Evolutionary conservation across 352 stramenopile genomes (phyloP).

Genomic region (Phytophthora tubulina): DNA sequence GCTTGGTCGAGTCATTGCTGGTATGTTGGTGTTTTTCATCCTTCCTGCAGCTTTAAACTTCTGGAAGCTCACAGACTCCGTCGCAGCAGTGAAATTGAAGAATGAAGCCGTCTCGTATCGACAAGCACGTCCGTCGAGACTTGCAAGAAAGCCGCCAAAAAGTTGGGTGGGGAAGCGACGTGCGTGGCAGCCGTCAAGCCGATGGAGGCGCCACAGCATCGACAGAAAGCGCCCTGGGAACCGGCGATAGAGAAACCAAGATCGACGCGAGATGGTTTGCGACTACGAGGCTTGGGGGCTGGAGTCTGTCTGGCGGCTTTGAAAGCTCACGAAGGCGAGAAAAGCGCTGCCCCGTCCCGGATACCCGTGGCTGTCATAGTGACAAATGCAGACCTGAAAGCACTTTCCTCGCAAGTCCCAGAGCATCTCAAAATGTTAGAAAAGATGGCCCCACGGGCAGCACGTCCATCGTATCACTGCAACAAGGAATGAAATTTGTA

Average conservation of each 20-base stretch:
- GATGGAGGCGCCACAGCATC: slow-evolving; percentile 29
- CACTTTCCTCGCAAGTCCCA: slow-evolving; percentile 43
- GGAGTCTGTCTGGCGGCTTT: slow-evolving; percentile 37
- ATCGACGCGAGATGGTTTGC: slow-evolving; percentile 25
- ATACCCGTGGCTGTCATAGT: slow-evolving; percentile 33
- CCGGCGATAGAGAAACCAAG: slow-evolving; percentile 20
- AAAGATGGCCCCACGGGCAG: not conserved
- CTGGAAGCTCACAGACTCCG: slow-evolving; percentile 19
- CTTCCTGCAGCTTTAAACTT: slow-evolving; percentile 9
- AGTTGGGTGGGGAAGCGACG: slow-evolving; percentile 32
- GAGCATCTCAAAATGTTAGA: slow-evolving; percentile 1
- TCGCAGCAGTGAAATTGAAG: slow-evolving; percentile 19
- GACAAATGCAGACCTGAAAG: slow-evolving; percentile 32
- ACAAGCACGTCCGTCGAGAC: slow-evolving; percentile 18
- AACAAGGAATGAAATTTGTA: not conserved
- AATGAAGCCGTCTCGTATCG: slow-evolving; percentile 20
- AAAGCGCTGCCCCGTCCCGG: slow-evolving; percentile 35
- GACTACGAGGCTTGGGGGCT: slow-evolving; percentile 21
- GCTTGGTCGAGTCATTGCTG: slow-evolving; percentile 10
- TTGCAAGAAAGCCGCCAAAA: slow-evolving; percentile 51
- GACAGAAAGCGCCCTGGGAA: slow-evolving; percentile 44
- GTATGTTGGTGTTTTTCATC: slow-evolving; percentile 20
- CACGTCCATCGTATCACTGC: slow-evolving; percentile 2
- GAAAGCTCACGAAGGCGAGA: slow-evolving; percentile 26
- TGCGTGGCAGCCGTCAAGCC: slow-evolving; percentile 46